Evolutionary conservation across 164 flowering plant genomes (phyloP).

Genomic region (Annona cherimola): DNA sequence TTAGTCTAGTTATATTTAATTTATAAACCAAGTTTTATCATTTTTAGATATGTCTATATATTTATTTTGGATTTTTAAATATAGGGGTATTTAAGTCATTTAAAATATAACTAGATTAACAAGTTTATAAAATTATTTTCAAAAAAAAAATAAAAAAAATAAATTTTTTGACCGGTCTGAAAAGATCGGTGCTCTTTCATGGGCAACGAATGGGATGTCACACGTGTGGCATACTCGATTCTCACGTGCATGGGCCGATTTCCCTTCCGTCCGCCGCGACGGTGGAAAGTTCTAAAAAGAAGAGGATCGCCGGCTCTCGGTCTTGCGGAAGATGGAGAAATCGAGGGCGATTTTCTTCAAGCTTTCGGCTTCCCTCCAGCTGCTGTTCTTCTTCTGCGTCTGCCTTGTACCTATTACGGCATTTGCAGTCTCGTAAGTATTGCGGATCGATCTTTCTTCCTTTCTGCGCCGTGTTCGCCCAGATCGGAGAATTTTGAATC

Average conservation of each 20-base stretch:
- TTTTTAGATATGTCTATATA: no score
- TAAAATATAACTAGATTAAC: no score
- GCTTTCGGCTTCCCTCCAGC: constrained; percentile 3
- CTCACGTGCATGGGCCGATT: not conserved
- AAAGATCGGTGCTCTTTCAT: no score
- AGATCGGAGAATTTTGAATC: not conserved
- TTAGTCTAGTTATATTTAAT: no score
- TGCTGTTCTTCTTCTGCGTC: not conserved
- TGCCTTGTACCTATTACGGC: not conserved
- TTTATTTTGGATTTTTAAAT: no score
- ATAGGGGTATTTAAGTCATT: no score
- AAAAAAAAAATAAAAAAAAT: no score
- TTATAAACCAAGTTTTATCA: no score
- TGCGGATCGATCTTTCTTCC: not conserved
- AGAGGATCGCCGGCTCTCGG: not conserved
- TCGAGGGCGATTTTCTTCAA: constrained; percentile 5
- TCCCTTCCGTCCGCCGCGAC: not conserved
- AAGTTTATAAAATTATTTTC: no score
- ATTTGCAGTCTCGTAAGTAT: constrained; percentile 11
- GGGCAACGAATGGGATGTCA: no score
- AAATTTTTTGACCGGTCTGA: no score
- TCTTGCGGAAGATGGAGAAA: constrained; percentile 6
- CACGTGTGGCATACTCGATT: no score
- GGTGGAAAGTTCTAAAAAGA: not conserved
- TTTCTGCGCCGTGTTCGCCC: not conserved